Base-by-base conservation (phyloP, 345 rosid species). In the Sisymbrium irio region DNA sequence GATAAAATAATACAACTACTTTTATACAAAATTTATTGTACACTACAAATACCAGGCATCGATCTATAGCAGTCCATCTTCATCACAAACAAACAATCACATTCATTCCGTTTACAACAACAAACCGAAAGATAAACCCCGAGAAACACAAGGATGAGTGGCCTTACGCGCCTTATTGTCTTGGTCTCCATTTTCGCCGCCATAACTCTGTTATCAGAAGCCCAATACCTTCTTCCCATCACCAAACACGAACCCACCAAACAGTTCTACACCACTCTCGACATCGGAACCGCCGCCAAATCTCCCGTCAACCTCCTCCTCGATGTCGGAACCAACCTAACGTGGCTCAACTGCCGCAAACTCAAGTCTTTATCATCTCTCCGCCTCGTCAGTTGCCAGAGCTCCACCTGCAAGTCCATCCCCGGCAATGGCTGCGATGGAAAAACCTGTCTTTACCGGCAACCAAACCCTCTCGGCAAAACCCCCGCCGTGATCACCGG, bases 201-300 rank as follows among this genome's bases (percentile, higher is more conserved):
- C n/a, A 6, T 53, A 35, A 17, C 68, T 53, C 58, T 56, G 14
- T 25, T 41, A 44, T 32, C 65, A 25, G 40, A 41, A 3, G 32
- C 76, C 0, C 66, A 71, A 54, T 61, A 30, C 47, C 19, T 60
- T 50, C 77, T 85, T 67, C 91, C 89, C 0, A 67, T 86, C 44
- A 32, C 61, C 4, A 82, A 83, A 60, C 83, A 85, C 68, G 63
- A 69, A 3, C 6, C 78, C 22, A 76, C 83, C 27, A 81, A 65
- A 17, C 89, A 82, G 55, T 78, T 81, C 63, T 72, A 72, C 66
- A 78, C 89, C 69, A 60, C 75, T 13, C 18, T 85, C 37, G 32
- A 72, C 18, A 47, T 77, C 19, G 81, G 84, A 1, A 53, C 83
- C 20, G 54, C 83, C 22, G 40, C 25, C 0, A 58, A 49, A 19